phyloP scores from a whole-genome alignment of 805 yeast species.

The Diddensiella caesifluorescens region DNA sequence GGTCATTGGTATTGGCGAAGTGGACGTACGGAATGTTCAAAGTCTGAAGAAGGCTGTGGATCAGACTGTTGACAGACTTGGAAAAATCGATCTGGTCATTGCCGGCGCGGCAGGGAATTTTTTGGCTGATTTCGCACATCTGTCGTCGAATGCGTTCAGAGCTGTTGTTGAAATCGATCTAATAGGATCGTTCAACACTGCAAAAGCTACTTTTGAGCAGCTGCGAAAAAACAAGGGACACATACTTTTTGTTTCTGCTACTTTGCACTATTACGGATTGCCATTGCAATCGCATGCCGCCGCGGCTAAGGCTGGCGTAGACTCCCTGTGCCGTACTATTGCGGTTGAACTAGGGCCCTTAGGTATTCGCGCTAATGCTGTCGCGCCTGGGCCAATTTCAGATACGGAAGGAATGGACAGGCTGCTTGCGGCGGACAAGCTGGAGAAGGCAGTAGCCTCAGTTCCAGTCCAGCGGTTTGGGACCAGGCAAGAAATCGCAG shows the following conservation, averaged over 20 bases:
- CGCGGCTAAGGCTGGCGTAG: slow-evolving; percentile 95
- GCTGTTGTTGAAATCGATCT: slow-evolving; percentile 83
- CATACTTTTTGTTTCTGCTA: slow-evolving; percentile 76
- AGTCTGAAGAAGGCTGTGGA: slow-evolving; percentile 60
- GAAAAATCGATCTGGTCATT: slow-evolving; percentile 78
- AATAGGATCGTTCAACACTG: slow-evolving; percentile 84
- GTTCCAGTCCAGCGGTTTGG: slow-evolving; percentile 57
- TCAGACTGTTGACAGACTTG: slow-evolving; percentile 59
- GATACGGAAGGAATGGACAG: slow-evolving; percentile 83
- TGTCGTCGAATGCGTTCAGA: slow-evolving; percentile 83
- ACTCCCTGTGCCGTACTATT: slow-evolving; percentile 74
- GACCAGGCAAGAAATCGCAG: slow-evolving; percentile 71
- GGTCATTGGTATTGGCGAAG: slow-evolving; percentile 64
- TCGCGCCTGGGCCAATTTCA: slow-evolving; percentile 89
- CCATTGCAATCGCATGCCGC: slow-evolving; percentile 88
- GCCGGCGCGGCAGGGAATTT: slow-evolving; percentile 98
- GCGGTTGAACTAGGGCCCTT: slow-evolving; percentile 91
- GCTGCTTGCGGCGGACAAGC: slow-evolving; percentile 42
- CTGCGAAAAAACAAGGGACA: slow-evolving; percentile 64
- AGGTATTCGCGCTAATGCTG: slow-evolving; percentile 75
- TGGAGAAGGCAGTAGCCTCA: slow-evolving; percentile 39
- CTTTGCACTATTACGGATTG: slow-evolving; percentile 82
- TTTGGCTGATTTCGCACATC: slow-evolving; percentile 67
- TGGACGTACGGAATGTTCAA: slow-evolving; percentile 72
- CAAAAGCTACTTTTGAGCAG: slow-evolving; percentile 70